Evolutionary conservation across 208 protist genomes (phyloP).

Genomic region (Leishmania mexicana): DNA sequence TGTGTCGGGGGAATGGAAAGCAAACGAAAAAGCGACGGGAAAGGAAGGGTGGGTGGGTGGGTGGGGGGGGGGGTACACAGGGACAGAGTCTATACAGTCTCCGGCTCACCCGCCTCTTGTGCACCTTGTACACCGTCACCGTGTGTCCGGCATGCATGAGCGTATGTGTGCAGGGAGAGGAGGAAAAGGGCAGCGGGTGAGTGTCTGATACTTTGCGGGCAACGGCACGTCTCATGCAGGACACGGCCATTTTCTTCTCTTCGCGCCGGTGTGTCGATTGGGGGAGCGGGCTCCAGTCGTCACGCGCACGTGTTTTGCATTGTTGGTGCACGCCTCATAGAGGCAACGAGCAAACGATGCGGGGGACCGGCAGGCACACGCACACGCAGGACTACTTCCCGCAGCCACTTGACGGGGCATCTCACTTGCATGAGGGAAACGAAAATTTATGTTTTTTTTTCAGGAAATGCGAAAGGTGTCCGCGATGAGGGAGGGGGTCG

Average conservation of each 20-base stretch:
- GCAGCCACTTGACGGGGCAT: too few species aligned
- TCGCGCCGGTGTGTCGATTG: background rate
- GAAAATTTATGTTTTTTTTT: too few species aligned
- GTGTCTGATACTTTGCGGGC: background rate
- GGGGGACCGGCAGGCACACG: background rate
- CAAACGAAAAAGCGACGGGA: background rate
- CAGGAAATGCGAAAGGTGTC: too few species aligned
- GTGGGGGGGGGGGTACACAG: background rate
- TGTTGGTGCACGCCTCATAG: too few species aligned
- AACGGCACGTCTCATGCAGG: background rate
- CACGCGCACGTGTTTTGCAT: background rate
- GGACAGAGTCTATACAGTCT: background rate
- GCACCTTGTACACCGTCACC: background rate
- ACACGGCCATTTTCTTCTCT: background rate
- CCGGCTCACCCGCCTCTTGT: background rate
- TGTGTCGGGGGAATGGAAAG: background rate
- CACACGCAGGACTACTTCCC: background rate
- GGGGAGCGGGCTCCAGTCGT: background rate
- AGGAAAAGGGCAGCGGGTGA: background rate
- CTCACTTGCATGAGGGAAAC: too few species aligned
- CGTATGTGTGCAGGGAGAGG: background rate
- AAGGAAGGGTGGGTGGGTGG: background rate
- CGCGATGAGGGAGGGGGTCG: too few species aligned
- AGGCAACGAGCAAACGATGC: background rate
- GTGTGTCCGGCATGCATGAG: too few species aligned